phyloP scores from a whole-genome alignment of 2,329 filamentous ascomycete genomes.

The Juglanconis sp. region DNA sequence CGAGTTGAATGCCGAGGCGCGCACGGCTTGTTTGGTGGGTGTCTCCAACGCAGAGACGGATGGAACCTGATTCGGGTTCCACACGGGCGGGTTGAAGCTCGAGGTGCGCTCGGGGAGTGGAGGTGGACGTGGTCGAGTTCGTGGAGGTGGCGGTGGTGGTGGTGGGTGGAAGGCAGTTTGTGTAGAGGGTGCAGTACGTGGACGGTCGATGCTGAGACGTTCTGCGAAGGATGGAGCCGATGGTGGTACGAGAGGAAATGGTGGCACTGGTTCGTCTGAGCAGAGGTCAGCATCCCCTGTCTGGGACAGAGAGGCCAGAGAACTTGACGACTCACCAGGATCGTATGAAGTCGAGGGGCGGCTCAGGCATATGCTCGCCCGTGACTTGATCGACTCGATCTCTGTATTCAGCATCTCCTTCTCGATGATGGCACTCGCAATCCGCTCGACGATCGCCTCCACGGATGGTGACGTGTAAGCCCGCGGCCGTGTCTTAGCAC shows the following conservation, averaged over 20 bases:
- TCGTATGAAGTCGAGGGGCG: constrained; percentile 51
- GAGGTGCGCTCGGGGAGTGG: constrained; percentile 7
- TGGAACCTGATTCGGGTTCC: constrained; percentile 17
- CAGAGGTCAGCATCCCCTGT: neutral
- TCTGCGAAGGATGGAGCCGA: constrained; percentile 56
- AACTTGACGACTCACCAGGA: constrained; percentile 25
- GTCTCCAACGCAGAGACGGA: constrained; percentile 1
- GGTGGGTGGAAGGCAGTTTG: constrained; percentile 14
- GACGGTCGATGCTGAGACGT: constrained; percentile 47
- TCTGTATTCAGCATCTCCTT: constrained; percentile 56
- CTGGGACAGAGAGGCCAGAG: neutral
- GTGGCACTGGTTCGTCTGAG: constrained; percentile 50
- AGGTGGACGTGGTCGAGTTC: neutral
- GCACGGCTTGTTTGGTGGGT: constrained; percentile 27
- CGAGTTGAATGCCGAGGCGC: constrained; percentile 25
- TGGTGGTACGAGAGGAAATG: constrained; percentile 55
- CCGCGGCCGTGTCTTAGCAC: constrained; percentile 37
- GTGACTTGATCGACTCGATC: constrained; percentile 58
- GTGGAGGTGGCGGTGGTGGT: constrained; percentile 17
- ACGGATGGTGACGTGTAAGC: constrained; percentile 45
- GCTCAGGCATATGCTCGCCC: constrained; percentile 54
- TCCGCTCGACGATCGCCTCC: constrained; percentile 51
- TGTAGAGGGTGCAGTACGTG: constrained; percentile 30
- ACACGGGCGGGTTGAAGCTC: constrained; percentile 23
- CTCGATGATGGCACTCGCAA: constrained; percentile 56